These are phyloP conservation scores for Serendipita sp. DNA, from an alignment of 768 basidiomycete species.

Conservation along the genomic window DNA sequence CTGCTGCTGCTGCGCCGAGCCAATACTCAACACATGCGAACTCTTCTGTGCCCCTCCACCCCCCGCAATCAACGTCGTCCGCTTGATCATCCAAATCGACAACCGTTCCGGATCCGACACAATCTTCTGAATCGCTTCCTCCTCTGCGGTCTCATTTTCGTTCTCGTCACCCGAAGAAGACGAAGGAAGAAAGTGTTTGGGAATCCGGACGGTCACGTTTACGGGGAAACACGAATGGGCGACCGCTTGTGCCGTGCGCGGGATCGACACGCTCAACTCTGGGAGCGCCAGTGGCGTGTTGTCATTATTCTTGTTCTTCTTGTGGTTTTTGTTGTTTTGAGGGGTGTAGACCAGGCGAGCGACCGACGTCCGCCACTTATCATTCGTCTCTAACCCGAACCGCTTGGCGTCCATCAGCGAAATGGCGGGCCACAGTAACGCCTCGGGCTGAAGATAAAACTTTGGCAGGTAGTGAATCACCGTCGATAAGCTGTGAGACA, in stretches of 20 bases:
- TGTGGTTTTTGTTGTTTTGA: neutral
- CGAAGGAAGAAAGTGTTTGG: neutral
- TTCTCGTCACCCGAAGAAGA: too few relatives aligned
- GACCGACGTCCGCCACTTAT: neutral
- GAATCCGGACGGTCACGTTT: neutral
- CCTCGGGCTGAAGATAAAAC: neutral
- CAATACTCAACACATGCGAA: neutral
- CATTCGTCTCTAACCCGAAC: neutral
- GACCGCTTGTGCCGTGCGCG: neutral
- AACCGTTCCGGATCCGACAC: neutral
- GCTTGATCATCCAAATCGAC: neutral
- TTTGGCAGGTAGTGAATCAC: neutral
- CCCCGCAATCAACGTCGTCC: neutral
- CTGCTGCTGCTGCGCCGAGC: neutral
- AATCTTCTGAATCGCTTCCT: neutral
- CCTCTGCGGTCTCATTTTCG: too few relatives aligned
- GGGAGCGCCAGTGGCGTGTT: neutral
- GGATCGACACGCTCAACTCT: neutral
- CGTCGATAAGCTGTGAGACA: neutral
- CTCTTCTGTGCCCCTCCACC: neutral
- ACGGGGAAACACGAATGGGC: neutral
- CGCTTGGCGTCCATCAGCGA: slow-evolving; percentile 6
- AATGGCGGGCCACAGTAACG: neutral
- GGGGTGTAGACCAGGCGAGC: neutral
- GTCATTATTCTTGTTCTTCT: too few relatives aligned